These are phyloP conservation scores for Hypericum perforatum DNA, from an alignment of 345 rosid species.

Conservation along the genomic window DNA sequence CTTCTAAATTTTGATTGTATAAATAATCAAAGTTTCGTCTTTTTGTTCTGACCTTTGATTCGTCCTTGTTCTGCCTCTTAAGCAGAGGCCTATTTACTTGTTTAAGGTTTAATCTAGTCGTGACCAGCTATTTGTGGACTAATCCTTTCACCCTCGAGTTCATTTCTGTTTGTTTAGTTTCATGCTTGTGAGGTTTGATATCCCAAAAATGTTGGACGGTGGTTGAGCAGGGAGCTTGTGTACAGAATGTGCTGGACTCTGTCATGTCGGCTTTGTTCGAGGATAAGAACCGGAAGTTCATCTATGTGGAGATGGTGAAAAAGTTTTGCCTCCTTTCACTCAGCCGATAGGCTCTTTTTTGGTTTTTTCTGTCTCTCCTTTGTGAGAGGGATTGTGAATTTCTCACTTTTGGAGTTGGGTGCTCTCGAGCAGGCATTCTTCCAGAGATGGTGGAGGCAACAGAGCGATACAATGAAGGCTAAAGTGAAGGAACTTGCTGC, in stretches of 20 bases:
- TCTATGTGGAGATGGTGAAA: conserved; percentile 57
- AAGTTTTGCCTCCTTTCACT: too few relatives aligned
- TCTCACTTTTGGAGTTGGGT: too few relatives aligned
- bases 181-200: too few relatives aligned
- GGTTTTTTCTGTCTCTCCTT: too few relatives aligned
- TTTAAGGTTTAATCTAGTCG: too few relatives aligned
- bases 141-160: too few relatives aligned
- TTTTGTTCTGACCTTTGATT: conserved; percentile 8
- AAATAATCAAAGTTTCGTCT: conserved; percentile 2
- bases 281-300: conserved; percentile 77
- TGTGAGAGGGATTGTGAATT: too few relatives aligned
- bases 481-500: conserved; percentile 73
- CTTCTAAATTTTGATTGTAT: not conserved
- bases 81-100: too few relatives aligned
- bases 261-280: conserved; percentile 70
- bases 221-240: conserved; percentile 64
- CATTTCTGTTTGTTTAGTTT: too few relatives aligned
- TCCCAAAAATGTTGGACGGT: too few relatives aligned
- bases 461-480: conserved; percentile 53
- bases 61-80: conserved; percentile 2
- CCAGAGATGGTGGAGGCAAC: conserved; percentile 98
- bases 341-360: too few relatives aligned
- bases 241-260: conserved; percentile 86
- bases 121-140: too few relatives aligned
- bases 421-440: conserved; percentile 54